A percentile compares a stretch with the other conserved stretches of the same genome.
These are phyloP conservation scores for Starmerella kuoi DNA, from an alignment of 805 yeast species.

Conservation along the genomic window DNA sequence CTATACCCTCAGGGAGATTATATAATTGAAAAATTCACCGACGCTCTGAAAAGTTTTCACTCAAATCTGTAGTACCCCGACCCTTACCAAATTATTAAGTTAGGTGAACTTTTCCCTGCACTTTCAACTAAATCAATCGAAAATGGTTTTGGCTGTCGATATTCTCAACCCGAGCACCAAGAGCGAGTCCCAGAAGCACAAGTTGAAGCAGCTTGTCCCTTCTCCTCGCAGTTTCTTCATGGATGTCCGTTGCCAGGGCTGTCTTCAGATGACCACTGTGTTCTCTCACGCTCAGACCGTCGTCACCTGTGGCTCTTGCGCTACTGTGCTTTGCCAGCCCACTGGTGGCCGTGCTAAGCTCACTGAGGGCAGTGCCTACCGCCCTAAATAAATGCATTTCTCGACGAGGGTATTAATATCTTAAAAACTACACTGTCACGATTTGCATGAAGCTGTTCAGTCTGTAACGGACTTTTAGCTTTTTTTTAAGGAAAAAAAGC, in stretches of 20 bases:
- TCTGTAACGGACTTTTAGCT: neutral
- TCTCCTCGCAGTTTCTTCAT: slow-evolving; percentile 98
- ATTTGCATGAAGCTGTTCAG: slow-evolving; percentile 2
- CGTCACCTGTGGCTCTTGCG: slow-evolving; percentile 97
- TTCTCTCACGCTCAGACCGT: slow-evolving; percentile 99
- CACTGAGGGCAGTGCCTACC: slow-evolving; percentile 99
- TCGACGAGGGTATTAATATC: neutral
- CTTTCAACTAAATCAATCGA: slow-evolving; percentile 10
- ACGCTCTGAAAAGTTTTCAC: slow-evolving; percentile 16
- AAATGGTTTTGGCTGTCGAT: slow-evolving; percentile 93
- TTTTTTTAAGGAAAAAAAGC: neutral
- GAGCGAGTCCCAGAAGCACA: slow-evolving; percentile 93
- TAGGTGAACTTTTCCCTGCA: slow-evolving; percentile 12
- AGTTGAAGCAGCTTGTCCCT: slow-evolving; percentile 94
- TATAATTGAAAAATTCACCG: slow-evolving; percentile 1
- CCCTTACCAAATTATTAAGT: slow-evolving; percentile 14
- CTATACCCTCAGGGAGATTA: slow-evolving; percentile 3
- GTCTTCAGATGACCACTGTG: slow-evolving; percentile 97
- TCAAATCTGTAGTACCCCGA: slow-evolving; percentile 4
- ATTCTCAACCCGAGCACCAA: slow-evolving; percentile 96
- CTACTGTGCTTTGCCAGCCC: slow-evolving; percentile 97
- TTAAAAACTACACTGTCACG: neutral
- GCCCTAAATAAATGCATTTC: slow-evolving; percentile 66
- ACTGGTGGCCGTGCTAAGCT: slow-evolving; percentile 99
- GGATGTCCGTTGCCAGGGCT: slow-evolving; percentile 99